These are phyloP conservation scores for Petasospora fabianii DNA, from an alignment of 1,139 yeast genomes.

Conservation along the genomic window DNA sequence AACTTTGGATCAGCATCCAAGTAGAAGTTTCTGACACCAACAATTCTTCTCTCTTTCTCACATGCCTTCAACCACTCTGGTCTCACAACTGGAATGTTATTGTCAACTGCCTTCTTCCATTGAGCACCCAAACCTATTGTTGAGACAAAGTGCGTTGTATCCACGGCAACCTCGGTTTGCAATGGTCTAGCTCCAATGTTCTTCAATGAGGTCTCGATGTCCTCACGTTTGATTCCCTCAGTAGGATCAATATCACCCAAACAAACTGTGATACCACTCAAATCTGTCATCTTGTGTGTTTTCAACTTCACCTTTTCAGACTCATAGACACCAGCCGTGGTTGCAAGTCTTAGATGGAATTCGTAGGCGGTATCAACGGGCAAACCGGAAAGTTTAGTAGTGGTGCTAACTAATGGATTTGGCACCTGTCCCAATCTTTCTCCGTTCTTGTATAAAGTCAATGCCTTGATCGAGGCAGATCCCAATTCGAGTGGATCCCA, in stretches of 20 bases:
- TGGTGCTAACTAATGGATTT: conserved; percentile 71
- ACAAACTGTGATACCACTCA: conserved; percentile 90
- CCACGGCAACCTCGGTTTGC: conserved; percentile 71
- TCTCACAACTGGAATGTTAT: conserved; percentile 89
- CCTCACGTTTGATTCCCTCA: conserved; percentile 55
- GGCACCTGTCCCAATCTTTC: conserved; percentile 82
- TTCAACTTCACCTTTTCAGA: conserved; percentile 67
- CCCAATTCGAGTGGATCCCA: conserved; percentile 90
- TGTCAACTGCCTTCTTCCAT: conserved; percentile 73
- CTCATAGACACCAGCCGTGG: conserved; percentile 81
- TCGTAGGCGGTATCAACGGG: conserved; percentile 81
- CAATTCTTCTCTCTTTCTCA: conserved; percentile 81
- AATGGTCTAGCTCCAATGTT: conserved; percentile 84
- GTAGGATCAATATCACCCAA: conserved; percentile 71
- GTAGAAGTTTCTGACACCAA: conserved; percentile 87
- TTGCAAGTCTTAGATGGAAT: conserved; percentile 76
- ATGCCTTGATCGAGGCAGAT: conserved; percentile 72
- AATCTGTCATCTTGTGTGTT: conserved; percentile 95
- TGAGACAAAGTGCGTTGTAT: conserved; percentile 91
- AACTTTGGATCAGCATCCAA: conserved; percentile 41
- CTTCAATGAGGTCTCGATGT: conserved; percentile 58
- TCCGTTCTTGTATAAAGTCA: conserved; percentile 77
- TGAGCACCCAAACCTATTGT: conserved; percentile 61
- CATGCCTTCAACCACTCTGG: conserved; percentile 98
- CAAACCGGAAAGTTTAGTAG: conserved; percentile 87